Evolutionary conservation across 306 rosid genomes (phyloP), one percentile per base, ranked within the genome.

Genomic region (Cicer cuneatum): DNA sequence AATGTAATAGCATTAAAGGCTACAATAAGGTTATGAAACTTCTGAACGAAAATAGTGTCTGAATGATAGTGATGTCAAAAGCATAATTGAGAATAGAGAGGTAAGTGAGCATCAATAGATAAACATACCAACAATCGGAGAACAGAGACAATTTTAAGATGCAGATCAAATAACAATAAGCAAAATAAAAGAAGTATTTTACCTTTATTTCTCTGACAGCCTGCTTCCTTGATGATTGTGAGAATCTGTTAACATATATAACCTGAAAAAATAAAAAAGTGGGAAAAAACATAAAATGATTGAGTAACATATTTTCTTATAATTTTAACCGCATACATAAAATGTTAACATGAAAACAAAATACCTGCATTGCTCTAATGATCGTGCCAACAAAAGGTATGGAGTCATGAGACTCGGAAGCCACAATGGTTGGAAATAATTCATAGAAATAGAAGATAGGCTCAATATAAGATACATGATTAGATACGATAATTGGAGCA

Each of bases 321-420:
- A 53, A 49, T 56, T 43, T 53, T 14, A 79, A 72, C 11, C 16
- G 51, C 64, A 78, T 46, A 60, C 60, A 21, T 58, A 37, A 84
- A 80, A 72, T 0, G 46, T 43, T 72, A 48, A 60, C 48, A 65
- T 47, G 60, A 66, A 76, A 78, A 16, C 68, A 80, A 63, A 78
- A 81, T 84, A 89, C 99, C 97, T 95, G 99, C 99, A 95, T 95
- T 38, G 99, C 96, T 85, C 99, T 90, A 78, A 92, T 90, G 73
- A 95, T 95, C 52, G 99, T 95, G 77, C 98, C 99, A 72, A 92
- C 99, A 57, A 86, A 81, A 69, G 99, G 98, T 72, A 90, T 42
- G 69, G 98, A 90, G 76, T 95, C 98, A 81, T 92, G 99, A 81
- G 99, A 90, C 83, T 95, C 97, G 0, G 99, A 81, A 47, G 99